Evolutionary conservation across 495 filamentous ascomycete species (phyloP).

Genomic region (Letharia columbiana): DNA sequence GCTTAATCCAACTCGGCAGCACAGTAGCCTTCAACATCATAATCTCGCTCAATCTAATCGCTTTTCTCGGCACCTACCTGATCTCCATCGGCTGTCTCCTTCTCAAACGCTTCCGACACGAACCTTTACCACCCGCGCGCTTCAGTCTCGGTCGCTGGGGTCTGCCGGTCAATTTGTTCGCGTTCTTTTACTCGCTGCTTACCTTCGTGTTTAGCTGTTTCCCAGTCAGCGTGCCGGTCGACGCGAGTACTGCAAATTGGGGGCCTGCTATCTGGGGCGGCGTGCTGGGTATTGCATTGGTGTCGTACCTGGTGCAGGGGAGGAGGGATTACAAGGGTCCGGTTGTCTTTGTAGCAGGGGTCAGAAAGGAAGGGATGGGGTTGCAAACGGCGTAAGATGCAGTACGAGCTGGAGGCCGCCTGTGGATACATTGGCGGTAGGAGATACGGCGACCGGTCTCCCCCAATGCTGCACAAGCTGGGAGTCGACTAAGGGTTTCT

Average conservation of each 20-base stretch:
- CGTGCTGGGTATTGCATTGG: conserved; percentile 34
- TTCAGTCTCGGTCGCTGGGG: conserved; percentile 39
- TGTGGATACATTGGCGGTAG: not conserved
- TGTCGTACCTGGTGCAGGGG: conserved; percentile 36
- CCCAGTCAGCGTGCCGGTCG: conserved; percentile 31
- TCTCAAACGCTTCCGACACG: conserved; percentile 33
- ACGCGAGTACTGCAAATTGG: conserved; percentile 41
- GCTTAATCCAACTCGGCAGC: conserved; percentile 51
- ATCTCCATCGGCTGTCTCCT: conserved; percentile 36
- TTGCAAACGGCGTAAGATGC: conserved; percentile 1
- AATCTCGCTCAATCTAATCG: conserved; percentile 21
- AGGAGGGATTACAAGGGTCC: conserved; percentile 37
- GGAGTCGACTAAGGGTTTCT: too few species aligned
- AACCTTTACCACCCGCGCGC: conserved; percentile 33
- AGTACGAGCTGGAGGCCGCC: too few species aligned
- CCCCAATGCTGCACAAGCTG: too few species aligned
- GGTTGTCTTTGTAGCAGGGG: conserved; percentile 34
- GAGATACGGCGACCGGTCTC: not conserved
- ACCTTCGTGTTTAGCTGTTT: conserved; percentile 41
- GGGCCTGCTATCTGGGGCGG: conserved; percentile 38
- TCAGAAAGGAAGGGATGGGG: not conserved
- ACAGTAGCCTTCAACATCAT: conserved; percentile 42
- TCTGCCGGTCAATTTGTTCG: conserved; percentile 30
- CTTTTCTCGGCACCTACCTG: conserved; percentile 36
- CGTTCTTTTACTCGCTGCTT: conserved; percentile 33